Percentiles rank a stretch among this genome's conserved stretches.
These are phyloP conservation scores for Emergomyces orientalis DNA, from an alignment of 2,329 filamentous ascomycete species.

Conservation along the genomic window DNA sequence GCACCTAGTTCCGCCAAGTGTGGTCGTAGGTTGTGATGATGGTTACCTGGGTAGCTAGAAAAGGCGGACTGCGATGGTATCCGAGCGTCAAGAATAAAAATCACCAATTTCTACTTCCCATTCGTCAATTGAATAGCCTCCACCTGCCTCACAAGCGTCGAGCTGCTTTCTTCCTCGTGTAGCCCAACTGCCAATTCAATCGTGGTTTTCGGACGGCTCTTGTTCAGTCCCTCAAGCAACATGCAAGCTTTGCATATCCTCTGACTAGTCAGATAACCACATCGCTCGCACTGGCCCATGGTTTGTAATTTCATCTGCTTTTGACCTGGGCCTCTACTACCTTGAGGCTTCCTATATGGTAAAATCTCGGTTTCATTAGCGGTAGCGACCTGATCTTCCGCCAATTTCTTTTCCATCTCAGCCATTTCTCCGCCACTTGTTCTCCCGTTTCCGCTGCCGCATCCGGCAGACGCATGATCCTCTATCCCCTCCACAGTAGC, in stretches of 20 bases:
- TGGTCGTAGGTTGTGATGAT: not conserved
- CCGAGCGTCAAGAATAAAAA: not conserved
- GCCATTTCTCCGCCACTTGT: conserved; percentile 68
- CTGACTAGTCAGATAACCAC: conserved; percentile 94
- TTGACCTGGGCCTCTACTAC: conserved; percentile 24
- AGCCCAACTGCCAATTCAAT: conserved; percentile 36
- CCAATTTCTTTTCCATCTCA: conserved; percentile 65
- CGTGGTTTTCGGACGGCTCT: conserved; percentile 45
- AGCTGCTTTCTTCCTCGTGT: conserved; percentile 44
- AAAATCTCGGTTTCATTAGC: conserved; percentile 57
- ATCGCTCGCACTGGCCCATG: conserved; percentile 73
- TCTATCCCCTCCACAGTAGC: conserved; percentile 43
- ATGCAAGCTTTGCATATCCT: conserved; percentile 87
- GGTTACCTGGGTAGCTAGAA: not conserved
- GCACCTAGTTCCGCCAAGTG: not conserved
- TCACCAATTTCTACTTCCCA: conserved; percentile 6
- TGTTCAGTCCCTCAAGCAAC: conserved; percentile 83
- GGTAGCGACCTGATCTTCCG: conserved; percentile 52
- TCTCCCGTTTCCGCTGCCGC: conserved; percentile 60
- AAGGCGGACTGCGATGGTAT: not conserved
- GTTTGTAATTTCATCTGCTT: conserved; percentile 50
- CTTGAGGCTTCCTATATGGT: conserved; percentile 16
- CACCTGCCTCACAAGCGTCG: conserved; percentile 43
- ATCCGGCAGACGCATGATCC: conserved; percentile 53
- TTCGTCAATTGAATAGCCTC: conserved; percentile 32